Percentiles rank a stretch among this genome's conserved stretches.
Evolutionary conservation across 208 protist species (phyloP).

Genomic region (Leishmania tarentolae): DNA sequence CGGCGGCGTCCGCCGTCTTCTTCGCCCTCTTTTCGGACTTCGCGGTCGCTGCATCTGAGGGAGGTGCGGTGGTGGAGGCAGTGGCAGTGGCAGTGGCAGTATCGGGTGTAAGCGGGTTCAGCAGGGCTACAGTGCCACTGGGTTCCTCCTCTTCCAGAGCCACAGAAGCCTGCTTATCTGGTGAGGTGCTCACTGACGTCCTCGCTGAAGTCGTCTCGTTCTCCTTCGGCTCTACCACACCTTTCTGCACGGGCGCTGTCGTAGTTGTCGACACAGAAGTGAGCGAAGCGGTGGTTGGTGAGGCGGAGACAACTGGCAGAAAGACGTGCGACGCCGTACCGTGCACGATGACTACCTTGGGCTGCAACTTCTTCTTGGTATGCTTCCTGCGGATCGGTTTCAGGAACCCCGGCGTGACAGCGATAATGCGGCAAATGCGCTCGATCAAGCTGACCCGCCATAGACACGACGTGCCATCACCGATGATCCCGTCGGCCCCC

Average conservation of each 20-base stretch:
- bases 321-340: conserved; percentile 37
- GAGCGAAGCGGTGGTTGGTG: not conserved
- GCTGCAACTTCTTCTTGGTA: conserved; percentile 32
- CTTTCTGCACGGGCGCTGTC: not conserved
- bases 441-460: conserved; percentile 49
- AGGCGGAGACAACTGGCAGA: not conserved
- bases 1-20: not conserved
- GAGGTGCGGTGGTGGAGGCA: not conserved
- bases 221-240: not conserved
- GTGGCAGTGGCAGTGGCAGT: not conserved
- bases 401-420: conserved; percentile 60
- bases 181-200: not conserved
- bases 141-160: not conserved
- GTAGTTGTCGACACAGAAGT: not conserved
- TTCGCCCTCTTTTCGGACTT: not conserved
- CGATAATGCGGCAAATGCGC: conserved; percentile 36
- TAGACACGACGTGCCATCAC: conserved; percentile 52
- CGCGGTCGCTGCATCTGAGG: not conserved
- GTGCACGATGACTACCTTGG: conserved; percentile 15
- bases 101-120: not conserved
- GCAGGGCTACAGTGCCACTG: not conserved
- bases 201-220: not conserved
- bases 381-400: conserved; percentile 43
- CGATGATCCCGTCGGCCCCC: conserved; percentile 41
- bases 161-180: not conserved